Evolutionary conservation across 1,284 basidiomycete species (phyloP).

Genomic region (Xanthoconium separans): DNA sequence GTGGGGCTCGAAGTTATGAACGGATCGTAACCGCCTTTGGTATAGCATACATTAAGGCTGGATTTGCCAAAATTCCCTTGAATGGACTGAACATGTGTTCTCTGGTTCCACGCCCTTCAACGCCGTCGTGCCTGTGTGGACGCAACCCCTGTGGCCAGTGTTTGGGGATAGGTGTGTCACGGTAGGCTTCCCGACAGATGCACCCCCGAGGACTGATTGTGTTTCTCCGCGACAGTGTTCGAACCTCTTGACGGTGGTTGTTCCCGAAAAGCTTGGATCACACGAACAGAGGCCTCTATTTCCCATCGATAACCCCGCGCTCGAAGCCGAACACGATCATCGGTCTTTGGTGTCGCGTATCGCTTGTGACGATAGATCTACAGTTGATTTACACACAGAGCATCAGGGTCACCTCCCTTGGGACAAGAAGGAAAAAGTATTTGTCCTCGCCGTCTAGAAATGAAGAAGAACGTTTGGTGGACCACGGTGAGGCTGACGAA

Average conservation of each 20-base stretch:
- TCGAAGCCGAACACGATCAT: background rate
- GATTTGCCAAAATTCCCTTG: slow-evolving; percentile 15
- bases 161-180: background rate
- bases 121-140: background rate
- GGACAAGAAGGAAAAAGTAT: background rate
- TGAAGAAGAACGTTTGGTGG: slow-evolving; percentile 3
- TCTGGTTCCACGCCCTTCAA: background rate
- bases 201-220: background rate
- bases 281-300: background rate
- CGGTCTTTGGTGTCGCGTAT: background rate
- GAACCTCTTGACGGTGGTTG: background rate
- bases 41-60: slow-evolving; percentile 1
- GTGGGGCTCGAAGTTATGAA: background rate
- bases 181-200: background rate
- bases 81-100: background rate
- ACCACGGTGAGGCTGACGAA: slow-evolving; percentile 1
- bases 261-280: slow-evolving; percentile 9
- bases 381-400: background rate
- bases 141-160: slow-evolving; percentile 3
- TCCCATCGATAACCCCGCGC: background rate
- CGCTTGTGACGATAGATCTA: background rate
- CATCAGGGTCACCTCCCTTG: background rate
- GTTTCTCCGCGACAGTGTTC: background rate
- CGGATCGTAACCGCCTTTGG: slow-evolving; percentile 16
- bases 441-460: background rate